These are phyloP conservation scores for Xylariaceae sp. DNA, from an alignment of 2,329 filamentous ascomycete species.

Conservation along the genomic window DNA sequence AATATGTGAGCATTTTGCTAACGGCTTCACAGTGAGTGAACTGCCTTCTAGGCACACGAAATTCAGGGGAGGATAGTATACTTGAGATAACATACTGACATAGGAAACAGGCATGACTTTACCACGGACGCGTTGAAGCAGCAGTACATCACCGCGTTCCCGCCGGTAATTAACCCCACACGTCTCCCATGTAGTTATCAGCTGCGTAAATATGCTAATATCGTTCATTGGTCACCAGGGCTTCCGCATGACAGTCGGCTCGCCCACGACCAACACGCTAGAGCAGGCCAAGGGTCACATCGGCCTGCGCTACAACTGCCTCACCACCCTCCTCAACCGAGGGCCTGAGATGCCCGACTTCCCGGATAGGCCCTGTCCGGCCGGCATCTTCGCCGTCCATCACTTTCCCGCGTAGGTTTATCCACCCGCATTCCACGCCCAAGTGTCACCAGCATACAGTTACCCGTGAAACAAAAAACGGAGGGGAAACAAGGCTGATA, in stretches of 20 bases:
- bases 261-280: constrained; percentile 23
- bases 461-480: too few species aligned
- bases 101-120: constrained; percentile 20
- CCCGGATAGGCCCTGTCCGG: constrained; percentile 35
- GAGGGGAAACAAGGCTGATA: too few species aligned
- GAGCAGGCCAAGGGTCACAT: constrained; percentile 31
- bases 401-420: constrained; percentile 35
- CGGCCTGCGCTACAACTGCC: constrained; percentile 38
- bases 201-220: too few species aligned
- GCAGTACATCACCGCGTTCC: constrained; percentile 40
- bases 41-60: not conserved
- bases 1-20: not conserved
- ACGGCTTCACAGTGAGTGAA: constrained; percentile 7
- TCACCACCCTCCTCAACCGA: constrained; percentile 33
- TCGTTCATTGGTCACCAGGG: too few species aligned
- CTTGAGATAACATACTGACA: not conserved
- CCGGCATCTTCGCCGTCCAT: constrained; percentile 38
- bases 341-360: constrained; percentile 37
- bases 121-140: constrained; percentile 21
- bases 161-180: constrained; percentile 26
- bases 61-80: not conserved
- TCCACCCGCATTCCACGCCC: not conserved
- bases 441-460: not conserved
- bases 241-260: constrained; percentile 42
- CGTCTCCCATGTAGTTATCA: constrained; percentile 11